A percentile compares a stretch with the other conserved stretches of the same genome.
Conservation (phyloP, 345 rosid genomes). For the Passiflora organensis region DNA sequence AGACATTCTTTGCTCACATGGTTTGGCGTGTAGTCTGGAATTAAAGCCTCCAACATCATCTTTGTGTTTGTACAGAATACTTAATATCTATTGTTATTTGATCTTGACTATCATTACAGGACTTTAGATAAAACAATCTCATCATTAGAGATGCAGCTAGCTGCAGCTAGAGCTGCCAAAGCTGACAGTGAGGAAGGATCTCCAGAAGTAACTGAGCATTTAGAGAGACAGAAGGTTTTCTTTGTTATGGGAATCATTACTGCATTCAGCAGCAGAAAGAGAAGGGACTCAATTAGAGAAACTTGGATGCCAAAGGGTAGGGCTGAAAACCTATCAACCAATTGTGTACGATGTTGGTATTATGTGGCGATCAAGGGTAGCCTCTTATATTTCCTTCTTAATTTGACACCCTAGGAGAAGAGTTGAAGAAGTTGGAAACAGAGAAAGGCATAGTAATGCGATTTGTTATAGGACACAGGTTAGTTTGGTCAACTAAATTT, state of each 20-base stretch:
- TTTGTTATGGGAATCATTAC: conserved; percentile 80
- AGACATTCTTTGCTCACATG: neutral
- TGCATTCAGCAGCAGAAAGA: conserved; percentile 75
- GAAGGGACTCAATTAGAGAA: conserved; percentile 72
- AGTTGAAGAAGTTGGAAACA: conserved; percentile 54
- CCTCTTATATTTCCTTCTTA: conserved; percentile 16
- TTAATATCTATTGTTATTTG: neutral
- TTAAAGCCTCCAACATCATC: neutral
- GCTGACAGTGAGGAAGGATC: conserved; percentile 36
- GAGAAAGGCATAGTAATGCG: conserved; percentile 67
- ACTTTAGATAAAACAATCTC: conserved; percentile 69
- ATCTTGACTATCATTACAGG: conserved; percentile 31
- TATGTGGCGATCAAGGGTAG: conserved; percentile 1
- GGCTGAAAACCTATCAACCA: neutral
- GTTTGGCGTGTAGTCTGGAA: neutral
- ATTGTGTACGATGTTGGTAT: conserved; percentile 2
- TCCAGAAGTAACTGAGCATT: conserved; percentile 29
- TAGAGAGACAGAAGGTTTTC: conserved; percentile 53
- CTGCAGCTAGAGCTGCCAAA: conserved; percentile 68
- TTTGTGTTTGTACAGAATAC: neutral
- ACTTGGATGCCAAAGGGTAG: conserved; percentile 79
- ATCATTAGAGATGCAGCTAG: conserved; percentile 67
- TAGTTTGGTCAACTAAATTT: conserved; percentile 10
- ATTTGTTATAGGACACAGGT: conserved; percentile 68
- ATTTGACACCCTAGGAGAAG: conserved; percentile 41